Conservation (phyloP, 2,329 filamentous ascomycete species). For the Tolypocladium album region DNA sequence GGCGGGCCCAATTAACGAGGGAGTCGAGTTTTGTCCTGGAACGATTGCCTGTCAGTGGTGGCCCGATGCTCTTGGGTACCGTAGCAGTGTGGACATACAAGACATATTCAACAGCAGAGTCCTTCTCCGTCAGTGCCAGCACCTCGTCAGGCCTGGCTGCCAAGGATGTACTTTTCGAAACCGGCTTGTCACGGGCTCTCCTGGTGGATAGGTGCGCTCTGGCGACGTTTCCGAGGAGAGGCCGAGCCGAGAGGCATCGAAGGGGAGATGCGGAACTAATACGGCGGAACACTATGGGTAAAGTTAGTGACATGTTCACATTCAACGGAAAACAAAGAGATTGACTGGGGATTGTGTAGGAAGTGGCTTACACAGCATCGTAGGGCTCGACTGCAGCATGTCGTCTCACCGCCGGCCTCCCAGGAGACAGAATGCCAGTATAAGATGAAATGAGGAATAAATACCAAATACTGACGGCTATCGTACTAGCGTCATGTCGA, state of each 20-base stretch:
- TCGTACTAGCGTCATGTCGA: too few relatives aligned
- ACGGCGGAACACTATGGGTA: not conserved
- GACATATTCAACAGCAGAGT: not conserved
- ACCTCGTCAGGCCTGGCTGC: not conserved
- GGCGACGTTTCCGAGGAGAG: not conserved
- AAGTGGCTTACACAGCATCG: not conserved
- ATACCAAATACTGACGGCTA: too few relatives aligned
- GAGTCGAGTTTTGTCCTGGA: conserved; percentile 64
- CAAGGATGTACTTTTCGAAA: not conserved
- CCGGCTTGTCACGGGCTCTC: too few relatives aligned
- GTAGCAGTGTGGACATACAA: not conserved
- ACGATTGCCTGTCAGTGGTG: too few relatives aligned
- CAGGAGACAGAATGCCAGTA: not conserved
- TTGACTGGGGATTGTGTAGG: not conserved
- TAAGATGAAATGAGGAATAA: too few relatives aligned
- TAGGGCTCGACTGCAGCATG: not conserved
- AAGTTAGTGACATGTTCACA: not conserved
- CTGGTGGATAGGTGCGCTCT: not conserved
- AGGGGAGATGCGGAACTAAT: not conserved
- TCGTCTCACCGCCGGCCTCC: not conserved
- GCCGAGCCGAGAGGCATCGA: not conserved
- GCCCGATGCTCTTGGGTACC: not conserved
- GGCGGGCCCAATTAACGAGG: conserved; percentile 73
- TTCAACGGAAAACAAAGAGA: not conserved
- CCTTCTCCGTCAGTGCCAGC: not conserved